Base-by-base conservation (phyloP, 2,329 filamentous ascomycete genomes). In the Microsporum canis region DNA sequence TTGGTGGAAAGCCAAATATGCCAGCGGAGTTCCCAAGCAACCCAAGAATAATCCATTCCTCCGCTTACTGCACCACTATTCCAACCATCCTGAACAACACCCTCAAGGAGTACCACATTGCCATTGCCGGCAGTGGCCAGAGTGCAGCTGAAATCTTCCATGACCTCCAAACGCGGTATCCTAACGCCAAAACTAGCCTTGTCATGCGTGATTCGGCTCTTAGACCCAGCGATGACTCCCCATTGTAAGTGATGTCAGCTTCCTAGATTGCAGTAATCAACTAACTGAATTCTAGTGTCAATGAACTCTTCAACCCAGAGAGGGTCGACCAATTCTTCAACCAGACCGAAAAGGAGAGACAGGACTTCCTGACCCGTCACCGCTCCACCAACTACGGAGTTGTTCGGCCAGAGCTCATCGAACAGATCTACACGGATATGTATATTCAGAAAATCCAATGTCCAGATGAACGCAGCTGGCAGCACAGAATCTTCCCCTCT, bases 61-160 rank as follows among this genome's bases (percentile, higher is more conserved):
- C 90, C 6, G 85, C 91, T 71, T 97, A 95, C 73, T 85, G 86
- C 38, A 76, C 72, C 5, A 66, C 66, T 7, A 61, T 78, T n/a
- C 75, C 73, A 1, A 64, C 65, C 14, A 60, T 78, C 34, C 65
- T 78, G 51, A 72, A 70, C 38, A 71, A 79, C 45, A 69, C 69
- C 47, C 66, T 69, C 29, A 69, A 70, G 33, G 65, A 79, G 2
- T 88, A 90, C 73, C 84, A 84, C n/a, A 85, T 97, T 58, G 91
- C 89, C 6, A 88, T 97, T 10, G 80, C 97, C 36, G 92, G 92
- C 6, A 89, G 85, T 53, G 92, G 92, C 1, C 92, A 97, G 77
- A 95, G 89, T 71, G 90, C 91, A 1, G 92, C 92, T 8, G 92
- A 97, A 78, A 95, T 96, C 68, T 97, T 95, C 78, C 87, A 89